Percentiles rank a stretch among this genome's conserved stretches.
phyloP scores from a whole-genome alignment of 768 basidiomycete genomes.

The Coprinopsis strossmayeri region DNA sequence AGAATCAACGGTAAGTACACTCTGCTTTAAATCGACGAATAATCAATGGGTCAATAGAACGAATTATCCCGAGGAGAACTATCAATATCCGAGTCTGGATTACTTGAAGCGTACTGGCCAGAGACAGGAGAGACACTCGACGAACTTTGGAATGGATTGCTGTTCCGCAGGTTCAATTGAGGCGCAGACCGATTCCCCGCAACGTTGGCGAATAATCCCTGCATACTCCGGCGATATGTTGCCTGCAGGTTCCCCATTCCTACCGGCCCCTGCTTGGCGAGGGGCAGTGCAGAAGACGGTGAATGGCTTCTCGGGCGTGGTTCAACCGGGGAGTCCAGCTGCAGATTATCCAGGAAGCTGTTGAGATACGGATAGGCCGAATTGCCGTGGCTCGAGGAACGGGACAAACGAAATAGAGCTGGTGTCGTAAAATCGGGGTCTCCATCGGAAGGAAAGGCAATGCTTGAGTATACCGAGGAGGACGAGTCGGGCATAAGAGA shows the following conservation, averaged over 20 bases:
- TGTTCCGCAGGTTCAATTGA: constrained; percentile 15
- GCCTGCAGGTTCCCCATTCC: no score
- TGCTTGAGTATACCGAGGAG: background rate
- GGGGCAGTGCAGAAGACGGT: no score
- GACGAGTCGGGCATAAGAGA: background rate
- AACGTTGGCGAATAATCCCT: background rate
- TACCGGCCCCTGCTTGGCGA: no score
- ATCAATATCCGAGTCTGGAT: constrained; percentile 13
- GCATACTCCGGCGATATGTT: background rate
- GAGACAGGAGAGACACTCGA: constrained; percentile 10
- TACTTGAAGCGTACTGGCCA: constrained; percentile 16
- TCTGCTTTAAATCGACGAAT: background rate
- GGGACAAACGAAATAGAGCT: background rate
- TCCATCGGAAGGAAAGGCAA: background rate
- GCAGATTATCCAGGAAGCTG: background rate
- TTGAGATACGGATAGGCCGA: background rate
- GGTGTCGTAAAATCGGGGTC: background rate
- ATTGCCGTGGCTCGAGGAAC: background rate
- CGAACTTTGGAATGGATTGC: constrained; percentile 12
- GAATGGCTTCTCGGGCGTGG: no score
- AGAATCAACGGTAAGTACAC: no score
- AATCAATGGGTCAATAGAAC: background rate
- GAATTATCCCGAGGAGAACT: constrained; percentile 6
- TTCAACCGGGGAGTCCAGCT: no score
- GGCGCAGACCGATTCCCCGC: constrained; percentile 11